Evolutionary conservation across 2,329 filamentous ascomycete species (phyloP).

Genomic region (Aspergillus vadensis): DNA sequence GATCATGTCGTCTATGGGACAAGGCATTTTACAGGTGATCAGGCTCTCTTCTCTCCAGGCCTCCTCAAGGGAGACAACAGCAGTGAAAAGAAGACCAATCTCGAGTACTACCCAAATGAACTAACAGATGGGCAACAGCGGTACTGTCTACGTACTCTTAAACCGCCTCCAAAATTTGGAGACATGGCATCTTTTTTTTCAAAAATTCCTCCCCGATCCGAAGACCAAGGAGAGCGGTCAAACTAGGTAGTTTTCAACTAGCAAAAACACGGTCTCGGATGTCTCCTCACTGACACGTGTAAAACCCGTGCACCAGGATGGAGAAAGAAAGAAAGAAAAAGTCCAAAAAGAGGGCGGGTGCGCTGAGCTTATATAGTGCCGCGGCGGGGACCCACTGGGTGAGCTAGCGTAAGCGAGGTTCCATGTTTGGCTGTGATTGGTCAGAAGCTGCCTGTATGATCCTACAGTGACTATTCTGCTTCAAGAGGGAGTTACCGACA

Average conservation of each 20-base stretch:
- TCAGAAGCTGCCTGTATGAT: not conserved
- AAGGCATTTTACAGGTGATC: too few species aligned
- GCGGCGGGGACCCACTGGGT: conserved; percentile 18
- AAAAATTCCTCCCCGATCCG: conserved; percentile 79
- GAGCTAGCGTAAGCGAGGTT: conserved; percentile 36
- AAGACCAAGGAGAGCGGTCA: conserved; percentile 75
- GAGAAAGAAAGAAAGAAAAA: conserved; percentile 40
- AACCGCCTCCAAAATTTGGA: conserved; percentile 23
- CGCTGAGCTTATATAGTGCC: conserved; percentile 23
- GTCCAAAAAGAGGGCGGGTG: conserved; percentile 18
- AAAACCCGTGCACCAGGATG: conserved; percentile 65
- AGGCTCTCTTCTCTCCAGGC: conserved; percentile 41
- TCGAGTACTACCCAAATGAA: conserved; percentile 3
- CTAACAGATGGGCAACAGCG: not conserved
- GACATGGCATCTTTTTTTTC: conserved; percentile 47
- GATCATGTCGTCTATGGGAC: too few species aligned
- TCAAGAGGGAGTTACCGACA: too few species aligned
- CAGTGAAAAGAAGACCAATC: conserved; percentile 43
- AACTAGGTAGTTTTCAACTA: conserved; percentile 81
- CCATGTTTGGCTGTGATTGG: conserved; percentile 7
- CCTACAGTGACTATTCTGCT: not conserved
- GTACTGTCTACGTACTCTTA: conserved; percentile 15
- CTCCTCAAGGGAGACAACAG: conserved; percentile 38
- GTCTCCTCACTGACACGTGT: conserved; percentile 83
- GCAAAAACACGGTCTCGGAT: conserved; percentile 86